These are phyloP conservation scores for Diaporthe citriasiana DNA, from an alignment of 2,329 filamentous ascomycete genomes.

Conservation along the genomic window DNA sequence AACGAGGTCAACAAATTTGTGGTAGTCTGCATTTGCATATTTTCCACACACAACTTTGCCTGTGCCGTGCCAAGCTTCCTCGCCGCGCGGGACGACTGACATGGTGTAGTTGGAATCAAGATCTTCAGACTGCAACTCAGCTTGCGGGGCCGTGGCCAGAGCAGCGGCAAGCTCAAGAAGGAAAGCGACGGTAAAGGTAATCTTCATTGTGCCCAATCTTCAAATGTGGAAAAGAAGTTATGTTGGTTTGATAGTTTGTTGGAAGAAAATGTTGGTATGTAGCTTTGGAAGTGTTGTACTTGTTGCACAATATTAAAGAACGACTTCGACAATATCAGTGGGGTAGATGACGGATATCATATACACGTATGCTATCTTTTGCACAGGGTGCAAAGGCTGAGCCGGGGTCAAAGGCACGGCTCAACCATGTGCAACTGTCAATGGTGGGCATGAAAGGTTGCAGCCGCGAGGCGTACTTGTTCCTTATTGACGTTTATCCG, in stretches of 20 bases:
- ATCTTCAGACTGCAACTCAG: not conserved
- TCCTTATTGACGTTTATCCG: not conserved
- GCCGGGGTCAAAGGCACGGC: slow-evolving; percentile 21
- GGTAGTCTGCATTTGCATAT: slow-evolving; percentile 27
- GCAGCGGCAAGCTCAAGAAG: not conserved
- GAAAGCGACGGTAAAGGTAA: not conserved
- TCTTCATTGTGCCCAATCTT: not conserved
- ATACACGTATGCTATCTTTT: not conserved
- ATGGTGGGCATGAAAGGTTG: not conserved
- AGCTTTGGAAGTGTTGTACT: not conserved
- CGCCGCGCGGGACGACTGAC: not conserved
- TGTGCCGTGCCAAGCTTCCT: not conserved
- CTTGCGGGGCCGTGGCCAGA: not conserved
- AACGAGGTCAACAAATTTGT: not conserved
- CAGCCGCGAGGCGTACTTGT: not conserved
- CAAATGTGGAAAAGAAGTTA: not conserved
- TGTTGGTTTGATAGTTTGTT: not conserved
- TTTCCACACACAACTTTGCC: slow-evolving; percentile 26
- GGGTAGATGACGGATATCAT: not conserved
- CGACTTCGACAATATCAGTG: not conserved
- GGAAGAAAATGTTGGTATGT: not conserved
- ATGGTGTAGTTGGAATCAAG: not conserved
- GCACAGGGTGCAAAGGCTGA: not conserved
- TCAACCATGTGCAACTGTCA: not conserved
- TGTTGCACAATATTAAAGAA: slow-evolving; percentile 36